phyloP scores from a whole-genome alignment of 1,284 basidiomycete species.

The Naganishia cerealis region DNA sequence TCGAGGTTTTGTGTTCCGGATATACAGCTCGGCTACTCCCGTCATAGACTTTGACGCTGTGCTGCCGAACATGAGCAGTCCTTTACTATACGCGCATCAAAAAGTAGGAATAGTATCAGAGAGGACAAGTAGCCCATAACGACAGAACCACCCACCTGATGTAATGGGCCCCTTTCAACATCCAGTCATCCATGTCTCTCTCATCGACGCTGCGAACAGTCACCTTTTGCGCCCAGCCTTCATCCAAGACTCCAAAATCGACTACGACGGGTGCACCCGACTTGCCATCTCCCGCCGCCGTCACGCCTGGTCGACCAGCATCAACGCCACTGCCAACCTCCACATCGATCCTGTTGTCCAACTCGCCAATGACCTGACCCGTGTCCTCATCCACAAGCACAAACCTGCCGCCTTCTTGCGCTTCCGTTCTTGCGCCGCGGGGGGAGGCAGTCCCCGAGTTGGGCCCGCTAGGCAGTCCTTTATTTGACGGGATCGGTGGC shows the following conservation, averaged over 20 bases:
- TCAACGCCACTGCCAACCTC: constrained; percentile 62
- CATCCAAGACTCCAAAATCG: constrained; percentile 63
- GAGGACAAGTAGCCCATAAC: not conserved
- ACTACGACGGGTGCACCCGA: constrained; percentile 69
- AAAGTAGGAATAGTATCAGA: not conserved
- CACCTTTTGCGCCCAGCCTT: constrained; percentile 51
- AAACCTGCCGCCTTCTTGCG: constrained; percentile 62
- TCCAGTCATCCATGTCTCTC: constrained; percentile 65
- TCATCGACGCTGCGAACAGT: constrained; percentile 62
- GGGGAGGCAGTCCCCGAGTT: constrained; percentile 14
- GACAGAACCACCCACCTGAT: constrained; percentile 60
- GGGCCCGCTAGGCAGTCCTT: constrained; percentile 33
- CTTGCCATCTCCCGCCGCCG: constrained; percentile 50
- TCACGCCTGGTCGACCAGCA: constrained; percentile 40
- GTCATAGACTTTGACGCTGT: constrained; percentile 65
- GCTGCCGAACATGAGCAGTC: constrained; percentile 67
- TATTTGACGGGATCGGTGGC: not conserved
- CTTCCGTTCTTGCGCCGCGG: constrained; percentile 53
- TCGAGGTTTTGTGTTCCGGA: constrained; percentile 61
- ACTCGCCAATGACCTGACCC: constrained; percentile 71
- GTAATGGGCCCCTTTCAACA: constrained; percentile 67
- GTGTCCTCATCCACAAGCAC: constrained; percentile 72
- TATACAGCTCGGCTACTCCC: constrained; percentile 65
- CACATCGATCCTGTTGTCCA: constrained; percentile 64
- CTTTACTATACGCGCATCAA: constrained; percentile 57